Evolutionary conservation across 441 rosid genomes (phyloP).

Genomic region (Adansonia grandidieri): DNA sequence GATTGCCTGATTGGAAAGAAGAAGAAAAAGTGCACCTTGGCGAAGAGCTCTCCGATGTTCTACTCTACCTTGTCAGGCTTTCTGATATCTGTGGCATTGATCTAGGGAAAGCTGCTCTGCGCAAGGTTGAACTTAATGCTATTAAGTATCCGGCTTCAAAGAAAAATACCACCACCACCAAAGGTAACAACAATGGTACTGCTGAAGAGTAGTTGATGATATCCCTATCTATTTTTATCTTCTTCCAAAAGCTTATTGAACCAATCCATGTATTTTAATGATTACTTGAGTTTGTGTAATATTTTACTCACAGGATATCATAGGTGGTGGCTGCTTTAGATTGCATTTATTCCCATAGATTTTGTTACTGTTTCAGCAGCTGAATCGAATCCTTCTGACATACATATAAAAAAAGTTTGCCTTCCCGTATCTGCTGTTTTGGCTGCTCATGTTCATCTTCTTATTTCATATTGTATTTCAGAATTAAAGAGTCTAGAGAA

Average conservation of each 20-base stretch:
- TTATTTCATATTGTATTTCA: too few relatives aligned
- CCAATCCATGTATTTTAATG: background rate
- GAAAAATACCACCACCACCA: conserved; percentile 12
- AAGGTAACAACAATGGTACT: too few relatives aligned
- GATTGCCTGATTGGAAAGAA: conserved; percentile 82
- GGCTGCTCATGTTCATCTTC: too few relatives aligned
- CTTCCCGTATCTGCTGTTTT: background rate
- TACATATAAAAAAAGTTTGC: too few relatives aligned
- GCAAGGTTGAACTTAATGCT: conserved; percentile 79
- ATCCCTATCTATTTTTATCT: background rate
- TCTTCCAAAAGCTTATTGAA: background rate
- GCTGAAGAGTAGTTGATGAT: background rate
- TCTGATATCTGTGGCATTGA: conserved; percentile 81
- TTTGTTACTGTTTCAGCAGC: conserved; percentile 6
- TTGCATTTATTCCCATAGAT: background rate
- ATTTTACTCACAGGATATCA: background rate
- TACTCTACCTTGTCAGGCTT: conserved; percentile 84
- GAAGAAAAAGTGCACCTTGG: conserved; percentile 83
- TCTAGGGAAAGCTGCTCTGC: conserved; percentile 78
- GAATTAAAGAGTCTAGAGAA: too few relatives aligned
- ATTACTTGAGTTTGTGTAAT: too few relatives aligned
- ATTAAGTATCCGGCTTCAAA: conserved; percentile 65
- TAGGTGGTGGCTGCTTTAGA: background rate
- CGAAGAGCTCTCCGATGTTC: conserved; percentile 87
- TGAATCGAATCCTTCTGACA: conserved; percentile 13